phyloP scores from a whole-genome alignment of 2,329 filamentous ascomycete species.

The Monilinia vaccinii-corymbosi region DNA sequence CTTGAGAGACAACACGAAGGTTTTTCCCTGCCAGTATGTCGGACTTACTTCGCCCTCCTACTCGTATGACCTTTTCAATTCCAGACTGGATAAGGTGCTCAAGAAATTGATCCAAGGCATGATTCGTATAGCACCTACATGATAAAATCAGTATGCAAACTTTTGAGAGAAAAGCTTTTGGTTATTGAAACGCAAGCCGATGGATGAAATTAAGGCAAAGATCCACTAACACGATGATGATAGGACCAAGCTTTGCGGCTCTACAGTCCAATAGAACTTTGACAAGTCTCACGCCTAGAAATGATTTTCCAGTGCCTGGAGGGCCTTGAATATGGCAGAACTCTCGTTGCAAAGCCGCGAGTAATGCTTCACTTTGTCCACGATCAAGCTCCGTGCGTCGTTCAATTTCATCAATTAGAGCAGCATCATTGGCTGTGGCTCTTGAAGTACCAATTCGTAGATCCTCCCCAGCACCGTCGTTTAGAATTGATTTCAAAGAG shows the following conservation, averaged over 20 bases:
- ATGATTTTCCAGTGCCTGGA: slow-evolving; percentile 26
- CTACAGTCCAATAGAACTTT: slow-evolving; percentile 30
- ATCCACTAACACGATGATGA: slow-evolving; percentile 29
- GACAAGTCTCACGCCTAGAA: slow-evolving; percentile 22
- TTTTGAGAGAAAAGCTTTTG: slow-evolving; percentile 9
- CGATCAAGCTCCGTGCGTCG: slow-evolving; percentile 17
- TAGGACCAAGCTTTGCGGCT: slow-evolving; percentile 26
- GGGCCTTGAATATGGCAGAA: slow-evolving; percentile 35
- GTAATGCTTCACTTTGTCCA: slow-evolving; percentile 33
- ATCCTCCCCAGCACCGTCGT: slow-evolving; percentile 14
- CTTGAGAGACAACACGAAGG: slow-evolving; percentile 16
- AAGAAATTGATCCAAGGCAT: slow-evolving; percentile 34
- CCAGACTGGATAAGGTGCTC: slow-evolving; percentile 38
- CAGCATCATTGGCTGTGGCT: slow-evolving; percentile 8
- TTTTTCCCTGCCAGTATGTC: slow-evolving; percentile 18
- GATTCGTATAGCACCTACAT: slow-evolving; percentile 27
- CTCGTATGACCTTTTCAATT: slow-evolving; percentile 39
- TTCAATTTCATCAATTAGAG: slow-evolving; percentile 16
- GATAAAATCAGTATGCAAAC: background rate
- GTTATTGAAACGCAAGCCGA: slow-evolving; percentile 32
- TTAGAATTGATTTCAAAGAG: slow-evolving; percentile 14
- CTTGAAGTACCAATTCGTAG: background rate
- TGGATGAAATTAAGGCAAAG: background rate
- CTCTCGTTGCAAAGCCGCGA: slow-evolving; percentile 26
- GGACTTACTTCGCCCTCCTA: slow-evolving; percentile 31